Percentiles rank a stretch among this genome's conserved stretches.
phyloP scores from a whole-genome alignment of 1,139 yeast species.

The Petasospora rhodanensis region DNA sequence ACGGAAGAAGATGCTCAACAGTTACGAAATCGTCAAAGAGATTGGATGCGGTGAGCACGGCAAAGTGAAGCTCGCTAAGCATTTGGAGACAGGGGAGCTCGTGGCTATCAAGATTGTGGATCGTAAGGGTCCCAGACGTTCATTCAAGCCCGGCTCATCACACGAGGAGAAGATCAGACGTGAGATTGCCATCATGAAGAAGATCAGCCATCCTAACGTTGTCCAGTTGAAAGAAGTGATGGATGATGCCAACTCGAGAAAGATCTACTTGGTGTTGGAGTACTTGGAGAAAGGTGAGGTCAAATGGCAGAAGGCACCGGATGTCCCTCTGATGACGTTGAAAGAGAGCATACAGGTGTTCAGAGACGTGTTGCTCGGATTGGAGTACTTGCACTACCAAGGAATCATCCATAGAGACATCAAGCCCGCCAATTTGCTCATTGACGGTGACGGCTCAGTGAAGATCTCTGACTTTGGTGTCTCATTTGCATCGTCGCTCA shows the following conservation, averaged over 20 bases:
- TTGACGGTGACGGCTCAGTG: constrained; percentile 67
- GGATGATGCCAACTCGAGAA: constrained; percentile 79
- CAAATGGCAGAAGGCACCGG: constrained; percentile 64
- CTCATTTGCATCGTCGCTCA: constrained; percentile 68
- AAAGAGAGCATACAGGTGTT: constrained; percentile 66
- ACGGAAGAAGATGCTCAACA: constrained; percentile 77
- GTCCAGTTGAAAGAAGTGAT: constrained; percentile 84
- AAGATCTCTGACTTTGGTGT: constrained; percentile 97
- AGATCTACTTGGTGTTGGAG: constrained; percentile 87
- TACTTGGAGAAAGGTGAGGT: constrained; percentile 92
- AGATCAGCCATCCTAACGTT: constrained; percentile 87
- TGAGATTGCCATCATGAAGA: constrained; percentile 95
- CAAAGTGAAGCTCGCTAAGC: constrained; percentile 86
- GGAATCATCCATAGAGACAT: constrained; percentile 97
- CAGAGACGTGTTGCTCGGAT: constrained; percentile 82
- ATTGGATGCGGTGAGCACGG: constrained; percentile 98
- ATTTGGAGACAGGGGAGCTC: constrained; percentile 59
- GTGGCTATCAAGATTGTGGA: constrained; percentile 95
- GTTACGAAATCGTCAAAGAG: constrained; percentile 84
- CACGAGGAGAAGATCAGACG: constrained; percentile 61
- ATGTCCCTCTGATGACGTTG: constrained; percentile 60
- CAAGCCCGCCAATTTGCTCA: constrained; percentile 89
- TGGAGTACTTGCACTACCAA: constrained; percentile 88
- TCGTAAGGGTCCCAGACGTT: constrained; percentile 45
- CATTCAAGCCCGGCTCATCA: constrained; percentile 24